These are phyloP conservation scores for Pseudodiploospora longispora DNA, from an alignment of 2,329 filamentous ascomycete species.

Conservation along the genomic window DNA sequence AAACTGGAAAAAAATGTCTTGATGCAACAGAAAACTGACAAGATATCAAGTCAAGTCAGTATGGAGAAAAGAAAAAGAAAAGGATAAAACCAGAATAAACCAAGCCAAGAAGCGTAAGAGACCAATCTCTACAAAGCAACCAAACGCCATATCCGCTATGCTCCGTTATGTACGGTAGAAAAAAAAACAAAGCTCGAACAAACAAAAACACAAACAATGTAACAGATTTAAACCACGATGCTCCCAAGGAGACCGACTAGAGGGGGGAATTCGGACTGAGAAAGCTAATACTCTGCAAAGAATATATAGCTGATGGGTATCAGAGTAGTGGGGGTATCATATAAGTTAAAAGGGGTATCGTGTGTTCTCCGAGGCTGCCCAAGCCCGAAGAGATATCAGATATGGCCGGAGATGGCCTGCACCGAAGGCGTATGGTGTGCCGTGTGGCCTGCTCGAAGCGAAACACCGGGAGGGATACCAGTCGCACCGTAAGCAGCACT, in stretches of 20 bases:
- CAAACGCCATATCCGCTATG: constrained; percentile 34
- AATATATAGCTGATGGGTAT: constrained; percentile 5
- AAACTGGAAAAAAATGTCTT: no score
- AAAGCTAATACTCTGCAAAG: no score
- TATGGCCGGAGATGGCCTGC: constrained; percentile 45
- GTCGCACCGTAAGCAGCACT: constrained; percentile 17
- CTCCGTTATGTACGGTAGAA: constrained; percentile 20
- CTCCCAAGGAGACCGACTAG: no score
- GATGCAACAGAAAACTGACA: no score
- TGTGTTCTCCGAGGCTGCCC: background rate
- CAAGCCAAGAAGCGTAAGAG: constrained; percentile 9
- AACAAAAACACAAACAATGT: constrained; percentile 14
- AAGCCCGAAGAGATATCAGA: constrained; percentile 31
- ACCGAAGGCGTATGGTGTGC: constrained; percentile 25
- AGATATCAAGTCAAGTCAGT: background rate
- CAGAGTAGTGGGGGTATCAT: constrained; percentile 17
- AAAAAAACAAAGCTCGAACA: constrained; percentile 8
- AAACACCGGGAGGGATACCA: constrained; percentile 17
- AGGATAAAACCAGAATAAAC: background rate
- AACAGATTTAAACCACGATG: constrained; percentile 6
- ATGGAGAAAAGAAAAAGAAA: background rate
- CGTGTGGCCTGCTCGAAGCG: constrained; percentile 22
- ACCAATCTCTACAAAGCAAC: constrained; percentile 16
- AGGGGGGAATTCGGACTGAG: no score
- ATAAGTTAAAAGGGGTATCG: constrained; percentile 14